Percentiles rank a stretch among this genome's conserved stretches.
These are phyloP conservation scores for Mycoemilia scoparia DNA, from an alignment of 192 early-diverging fungal species.

Conservation along the genomic window DNA sequence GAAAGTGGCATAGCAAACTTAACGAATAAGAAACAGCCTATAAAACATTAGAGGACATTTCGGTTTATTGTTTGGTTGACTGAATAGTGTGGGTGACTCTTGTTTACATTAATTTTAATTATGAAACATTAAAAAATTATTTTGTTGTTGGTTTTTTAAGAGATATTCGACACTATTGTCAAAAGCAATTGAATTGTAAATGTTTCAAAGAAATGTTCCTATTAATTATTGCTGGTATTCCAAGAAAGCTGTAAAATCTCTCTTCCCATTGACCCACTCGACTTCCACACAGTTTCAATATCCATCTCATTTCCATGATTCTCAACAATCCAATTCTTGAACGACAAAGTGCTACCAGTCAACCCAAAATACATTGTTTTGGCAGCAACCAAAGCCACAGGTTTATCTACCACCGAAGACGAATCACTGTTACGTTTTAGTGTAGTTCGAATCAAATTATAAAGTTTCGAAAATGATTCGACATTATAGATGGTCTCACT, in stretches of 20 bases:
- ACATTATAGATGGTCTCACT: constrained; percentile 63
- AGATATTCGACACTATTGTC: no score
- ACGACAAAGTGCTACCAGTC: constrained; percentile 61
- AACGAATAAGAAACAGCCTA: no score
- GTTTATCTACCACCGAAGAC: constrained; percentile 14
- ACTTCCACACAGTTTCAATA: constrained; percentile 39
- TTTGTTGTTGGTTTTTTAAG: no score
- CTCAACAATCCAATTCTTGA: constrained; percentile 42
- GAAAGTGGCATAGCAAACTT: no score
- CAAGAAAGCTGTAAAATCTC: constrained; percentile 52
- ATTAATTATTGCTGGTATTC: background rate
- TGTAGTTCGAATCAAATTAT: constrained; percentile 37
- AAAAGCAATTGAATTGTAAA: no score
- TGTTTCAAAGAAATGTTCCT: no score
- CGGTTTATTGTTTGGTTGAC: no score
- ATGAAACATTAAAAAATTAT: no score
- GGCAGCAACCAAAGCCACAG: constrained; percentile 57
- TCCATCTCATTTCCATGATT: constrained; percentile 31
- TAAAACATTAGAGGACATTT: no score
- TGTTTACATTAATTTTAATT: no score
- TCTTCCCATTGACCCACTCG: constrained; percentile 40
- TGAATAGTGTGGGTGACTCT: no score
- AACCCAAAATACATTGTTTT: constrained; percentile 94
- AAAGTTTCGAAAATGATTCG: constrained; percentile 38
- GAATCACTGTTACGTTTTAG: no score